Evolutionary conservation across 2,329 filamentous ascomycete species (phyloP), one percentile per base, ranked within the genome.

Genomic region (Alternaria panax): DNA sequence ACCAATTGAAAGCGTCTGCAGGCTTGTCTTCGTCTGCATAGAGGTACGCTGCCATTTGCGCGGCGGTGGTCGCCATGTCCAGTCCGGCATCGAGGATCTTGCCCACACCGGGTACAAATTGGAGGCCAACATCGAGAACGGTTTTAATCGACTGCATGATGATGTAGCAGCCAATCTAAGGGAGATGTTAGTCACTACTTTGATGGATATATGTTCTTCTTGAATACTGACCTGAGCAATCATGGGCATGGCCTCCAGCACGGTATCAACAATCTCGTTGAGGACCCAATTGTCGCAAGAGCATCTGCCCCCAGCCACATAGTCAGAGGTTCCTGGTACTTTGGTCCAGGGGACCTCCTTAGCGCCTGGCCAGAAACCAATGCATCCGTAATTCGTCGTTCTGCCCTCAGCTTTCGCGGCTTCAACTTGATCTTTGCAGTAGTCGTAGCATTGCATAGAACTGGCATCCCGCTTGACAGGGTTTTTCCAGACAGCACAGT

Each of bases 191-290:
- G 27, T 28, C 27, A 28, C 27, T 28, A 9, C 9, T 28, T 28
- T 9, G 27, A 28, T 28, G 9, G 9, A 28, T 9, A 7, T 5
- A 28, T 7, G 7, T 28, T 5, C 9, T 7, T 28, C 9, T 9
- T 28, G 7, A 28, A 32, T 12, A 54, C 48, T 11, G 32, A 59
- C 59, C 59, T 62, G 50, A 4, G 56, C 55, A 47, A 62, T 62
- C 42, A 56, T 42, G 4, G 59, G 59, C 55, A 62, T 46, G 14
- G 59, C 59, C 28, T 62, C 59, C 7, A 62, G 30, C 9, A 62
- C 43, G 3, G 41, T 46, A 18, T 59, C 56, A 7, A 56, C 59
- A 24, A 62, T 20, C 25, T 59, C 59, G 16, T 62, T 62, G 7
- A 62, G 12, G 14, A 62, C 16, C 32, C 30, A 54, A 24, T 55